Evolutionary conservation across 345 rosid genomes (phyloP), one percentile per base, ranked within the genome.

Genomic region (Ceriops tagal): DNA sequence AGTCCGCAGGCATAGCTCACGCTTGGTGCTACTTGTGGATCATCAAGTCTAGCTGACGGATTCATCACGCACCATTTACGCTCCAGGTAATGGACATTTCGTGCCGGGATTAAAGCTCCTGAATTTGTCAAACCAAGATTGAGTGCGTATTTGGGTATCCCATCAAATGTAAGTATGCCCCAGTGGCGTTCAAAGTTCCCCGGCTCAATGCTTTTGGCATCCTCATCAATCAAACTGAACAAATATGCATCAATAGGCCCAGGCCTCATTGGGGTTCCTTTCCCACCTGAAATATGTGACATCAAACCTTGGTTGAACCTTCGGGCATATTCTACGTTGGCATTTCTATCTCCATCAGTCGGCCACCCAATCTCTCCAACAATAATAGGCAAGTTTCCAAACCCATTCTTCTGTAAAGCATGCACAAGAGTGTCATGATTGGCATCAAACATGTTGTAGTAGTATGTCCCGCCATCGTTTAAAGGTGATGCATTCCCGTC

Each of bases 351-450:
- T 16, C 98, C 96, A 53, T 96, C 99, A 1, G 95, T 86, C 0
- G 92, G 96, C 99, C 99, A 96, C 0, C 98, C 95, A 2, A 96
- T 95, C 77, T 96, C 98, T 1, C 98, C 99, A 28, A 92, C 69
- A 58, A 96, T 80, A 61, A 96, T 81, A 15, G 90, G 91, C 75
- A 89, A 32, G 31, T 87, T 86, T 18, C 79, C 82, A 64, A 89
- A 96, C 2, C 99, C 97, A 56, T 87, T 90, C 58, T 89, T 92
- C 67, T 90, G 93, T 0, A 96, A 72, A 7, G 98, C 90, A 5
- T 85, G 49, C 15, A 86, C 79, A 4, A 92, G 86, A 49, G 97
- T 92, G 67, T 96, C 98, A 37, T 87, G 89, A 61, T 92, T 90
- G 39, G 97, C 98, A 19, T 92, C 96, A 64, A 89, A 93, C 43